Base-by-base conservation (phyloP, 2,329 filamentous ascomycete genomes). In the Exophiala alcalophila region DNA sequence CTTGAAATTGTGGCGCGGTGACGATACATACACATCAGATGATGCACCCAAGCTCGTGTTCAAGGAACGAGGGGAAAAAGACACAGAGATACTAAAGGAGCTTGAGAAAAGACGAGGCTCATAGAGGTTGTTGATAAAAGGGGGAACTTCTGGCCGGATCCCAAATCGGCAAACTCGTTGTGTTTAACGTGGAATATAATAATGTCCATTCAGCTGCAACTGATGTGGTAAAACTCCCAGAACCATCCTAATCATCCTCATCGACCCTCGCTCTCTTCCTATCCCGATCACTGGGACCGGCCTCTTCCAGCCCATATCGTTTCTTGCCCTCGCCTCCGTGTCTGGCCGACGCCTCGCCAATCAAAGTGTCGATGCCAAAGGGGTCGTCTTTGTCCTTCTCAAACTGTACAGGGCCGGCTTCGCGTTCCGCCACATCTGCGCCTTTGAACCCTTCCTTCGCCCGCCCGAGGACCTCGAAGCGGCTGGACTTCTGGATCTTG, bases 281-380 rank as follows among this genome's bases (percentile, higher is more conserved):
- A 15, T 64, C 61, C 43, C 69, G 63, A 26, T 64, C 65, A 44
- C 59, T 62, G 56, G 63, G 60, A 55, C 56, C 57, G 18, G 43
- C 68, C 58, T 53, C 74, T 42, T 88, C 82, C 47, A 92, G 67
- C 0, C 86, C 87, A 61, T 85, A 89, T 24, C 84, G 80, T 61
- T 89, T 82, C 67, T 85, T 87, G 2, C 77, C 74, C 2, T 76
- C 70, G 44, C 70, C 35, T 7, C 61, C 59, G n/a, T 48, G 30
- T 14, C 36, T 38, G 11, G 34, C 50, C 46, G 59, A 63, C 81
- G 77, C 57, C 64, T 96, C 89, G 24, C 80, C 84, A 62, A 98
- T 80, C 71, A 98, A 94, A 59, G 86, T 86, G 61, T 94, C 89
- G 55, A 97, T 92, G 35, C 94, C 90, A 65, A 97, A 97, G 1